Evolutionary conservation across 495 filamentous ascomycete species (phyloP), one percentile per base, ranked within the genome.

Genomic region (Sporormia fimetaria): DNA sequence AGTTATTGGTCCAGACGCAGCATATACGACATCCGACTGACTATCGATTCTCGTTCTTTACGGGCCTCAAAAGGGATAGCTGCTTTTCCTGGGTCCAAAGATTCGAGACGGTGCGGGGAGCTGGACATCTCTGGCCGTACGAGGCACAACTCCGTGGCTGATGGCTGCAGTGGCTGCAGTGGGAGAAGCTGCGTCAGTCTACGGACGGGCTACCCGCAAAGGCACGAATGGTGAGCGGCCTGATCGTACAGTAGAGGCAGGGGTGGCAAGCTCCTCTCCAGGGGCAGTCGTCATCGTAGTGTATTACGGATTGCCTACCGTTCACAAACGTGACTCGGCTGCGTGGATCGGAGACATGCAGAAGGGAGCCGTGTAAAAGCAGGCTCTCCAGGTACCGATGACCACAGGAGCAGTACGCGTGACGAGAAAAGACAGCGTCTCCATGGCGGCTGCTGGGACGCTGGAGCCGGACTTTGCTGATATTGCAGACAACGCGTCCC

Each of bases 401-500:
- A 1, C 15, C 8, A 3, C 18, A 10, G 26, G 31, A 18, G 16
- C 17, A 22, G 21, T 16, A 25, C 22, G 1, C 7, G 22, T 16
- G 28, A 26, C 27, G 23, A 21, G 12, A 10, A 28, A 6, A 22
- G 11, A 21, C 22, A 33, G 37, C 36, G 20, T 33, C 44, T 44
- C 47, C 35, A 51, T 51, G 16, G 36, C 29, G 35, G 41, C 29
- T 28, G 21, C 30, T 18, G 16, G 16, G 17, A 18, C 22, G 40
- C 40, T 1, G 12, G 29, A 15, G 10, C 10, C 15, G 20, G 6
- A 12, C 8, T 33, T 18, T 29, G 34, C 28, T 21, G 15, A 51
- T 44, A 51, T 51, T 51, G 41, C 12, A 31, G 47, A 20, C 40
- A 41, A 44, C 47, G 47, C 47, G 47, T 44, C 47, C 40, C 26